phyloP scores from a whole-genome alignment of 352 stramenopile species.

The Pythium brachiatum region DNA sequence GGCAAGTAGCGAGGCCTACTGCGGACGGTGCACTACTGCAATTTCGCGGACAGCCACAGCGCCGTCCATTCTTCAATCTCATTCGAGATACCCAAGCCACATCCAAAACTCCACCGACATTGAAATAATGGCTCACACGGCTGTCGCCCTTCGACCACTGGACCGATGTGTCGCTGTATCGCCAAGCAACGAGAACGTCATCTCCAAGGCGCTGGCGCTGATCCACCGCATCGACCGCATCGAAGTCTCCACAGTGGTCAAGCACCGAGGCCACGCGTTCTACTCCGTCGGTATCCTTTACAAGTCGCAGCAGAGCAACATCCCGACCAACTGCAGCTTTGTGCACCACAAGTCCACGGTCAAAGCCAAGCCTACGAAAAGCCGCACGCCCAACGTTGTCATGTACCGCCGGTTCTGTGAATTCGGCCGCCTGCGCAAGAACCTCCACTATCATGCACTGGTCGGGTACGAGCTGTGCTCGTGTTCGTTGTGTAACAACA shows the following conservation, averaged over 20 bases:
- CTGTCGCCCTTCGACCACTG: background rate
- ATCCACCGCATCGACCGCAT: slow-evolving; percentile 1
- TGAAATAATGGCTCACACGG: background rate
- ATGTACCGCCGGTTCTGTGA: background rate
- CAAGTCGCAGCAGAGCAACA: background rate
- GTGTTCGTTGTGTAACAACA: background rate
- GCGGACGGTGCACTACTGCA: background rate
- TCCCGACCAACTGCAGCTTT: background rate
- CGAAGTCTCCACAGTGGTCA: background rate
- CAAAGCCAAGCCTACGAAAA: background rate
- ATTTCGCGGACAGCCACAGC: no score
- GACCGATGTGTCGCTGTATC: background rate
- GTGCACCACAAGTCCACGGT: background rate
- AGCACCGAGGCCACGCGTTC: background rate
- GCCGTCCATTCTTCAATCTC: background rate
- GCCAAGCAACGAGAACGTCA: background rate
- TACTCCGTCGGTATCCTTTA: background rate
- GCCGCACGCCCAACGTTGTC: background rate
- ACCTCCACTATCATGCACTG: background rate
- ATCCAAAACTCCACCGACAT: background rate
- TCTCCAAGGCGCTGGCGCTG: background rate
- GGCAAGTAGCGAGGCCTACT: background rate
- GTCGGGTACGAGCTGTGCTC: background rate
- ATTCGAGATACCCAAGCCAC: background rate
- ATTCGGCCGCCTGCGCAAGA: background rate